Evolutionary conservation across 257 asterid species (phyloP).

Genomic region (Solanum sitiens): DNA sequence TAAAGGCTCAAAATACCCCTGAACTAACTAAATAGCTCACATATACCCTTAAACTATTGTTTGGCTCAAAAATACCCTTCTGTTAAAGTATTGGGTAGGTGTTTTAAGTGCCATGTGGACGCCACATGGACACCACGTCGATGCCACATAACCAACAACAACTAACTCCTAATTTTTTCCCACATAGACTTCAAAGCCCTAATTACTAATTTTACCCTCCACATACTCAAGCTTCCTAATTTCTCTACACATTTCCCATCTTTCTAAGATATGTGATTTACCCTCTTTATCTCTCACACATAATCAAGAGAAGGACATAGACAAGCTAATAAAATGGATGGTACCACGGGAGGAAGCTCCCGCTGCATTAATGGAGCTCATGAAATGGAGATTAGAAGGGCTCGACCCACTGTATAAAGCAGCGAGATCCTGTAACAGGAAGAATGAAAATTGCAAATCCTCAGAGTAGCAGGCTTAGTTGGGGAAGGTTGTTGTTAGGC

Average conservation of each 20-base stretch:
- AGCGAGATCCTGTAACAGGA: slow-evolving; percentile 54
- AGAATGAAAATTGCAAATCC: slow-evolving; percentile 76
- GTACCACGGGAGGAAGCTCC: slow-evolving; percentile 66
- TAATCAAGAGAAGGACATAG: slow-evolving; percentile 77
- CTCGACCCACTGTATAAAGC: slow-evolving; percentile 71
- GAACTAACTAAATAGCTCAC: not conserved
- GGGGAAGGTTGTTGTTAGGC: slow-evolving; percentile 67
- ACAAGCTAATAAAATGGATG: slow-evolving; percentile 48
- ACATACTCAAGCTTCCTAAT: too few relatives aligned
- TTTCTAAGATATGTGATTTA: too few relatives aligned
- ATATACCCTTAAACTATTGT: too few relatives aligned
- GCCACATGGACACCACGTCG: too few relatives aligned
- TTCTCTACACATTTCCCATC: too few relatives aligned
- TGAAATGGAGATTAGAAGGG: slow-evolving; percentile 86
- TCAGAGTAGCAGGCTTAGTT: slow-evolving; percentile 68
- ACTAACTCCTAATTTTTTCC: too few relatives aligned
- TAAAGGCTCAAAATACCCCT: too few relatives aligned
- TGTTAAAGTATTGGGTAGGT: not conserved
- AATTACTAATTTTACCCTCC: too few relatives aligned
- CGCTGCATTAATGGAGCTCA: slow-evolving; percentile 65
- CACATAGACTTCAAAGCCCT: too few relatives aligned
- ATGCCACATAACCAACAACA: too few relatives aligned
- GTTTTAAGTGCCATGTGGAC: not conserved
- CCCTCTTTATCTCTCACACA: slow-evolving; percentile 22
- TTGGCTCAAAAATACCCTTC: too few relatives aligned